Evolutionary conservation across 23 red algal genomes (phyloP), one percentile per base, ranked within the genome.

Genomic region (Gracilaria caudata): DNA sequence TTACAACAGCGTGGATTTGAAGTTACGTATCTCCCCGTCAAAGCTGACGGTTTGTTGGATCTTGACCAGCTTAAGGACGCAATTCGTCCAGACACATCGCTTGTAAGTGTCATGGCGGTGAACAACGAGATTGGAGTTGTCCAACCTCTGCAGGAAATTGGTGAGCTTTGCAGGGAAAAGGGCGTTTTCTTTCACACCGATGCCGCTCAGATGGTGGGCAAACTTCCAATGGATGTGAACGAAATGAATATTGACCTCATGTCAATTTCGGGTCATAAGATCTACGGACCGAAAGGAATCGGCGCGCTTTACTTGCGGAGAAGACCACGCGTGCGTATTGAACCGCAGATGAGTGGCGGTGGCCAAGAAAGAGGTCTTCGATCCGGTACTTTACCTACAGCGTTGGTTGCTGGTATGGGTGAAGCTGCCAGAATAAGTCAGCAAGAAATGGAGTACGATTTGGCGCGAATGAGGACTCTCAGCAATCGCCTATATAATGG

Each of bases 51-150:
- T 28, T 68, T 94, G 12, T 51, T 98, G 17, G 79, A 85, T 80
- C 17, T 98, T 7, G 88, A 87, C 20, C 53, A 73, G 80, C 38
- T 98, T 34, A 66, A 40, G 20, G 76, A 80, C 38, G 89, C 96
- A 13, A 87, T 98, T 35, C 87, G 92, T 16, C 46, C 49, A 56
- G 89, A 93, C 60, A 98, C 96, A 11, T 89, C 93, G 35, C 56
- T 98, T 37, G 89, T 98, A 25, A 95, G 92, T 33, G 85, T 98
- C 19, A 98, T 98, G 96, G 86, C 85, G 51, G 96, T 98, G 17
- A 98, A 98, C 71, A 98, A 98, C 77, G 96, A 98, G 77, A 98
- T 98, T 84, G 96, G 96, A 6, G 92, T 94, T 38, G 81, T 94
- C 53, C 96, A 98, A 66, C 96, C 96, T 34, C 64, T 98, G 11